A percentile compares a stretch with the other conserved stretches of the same genome.
These are phyloP conservation scores for Harrya chromipes DNA, from an alignment of 768 basidiomycete genomes.

Conservation along the genomic window DNA sequence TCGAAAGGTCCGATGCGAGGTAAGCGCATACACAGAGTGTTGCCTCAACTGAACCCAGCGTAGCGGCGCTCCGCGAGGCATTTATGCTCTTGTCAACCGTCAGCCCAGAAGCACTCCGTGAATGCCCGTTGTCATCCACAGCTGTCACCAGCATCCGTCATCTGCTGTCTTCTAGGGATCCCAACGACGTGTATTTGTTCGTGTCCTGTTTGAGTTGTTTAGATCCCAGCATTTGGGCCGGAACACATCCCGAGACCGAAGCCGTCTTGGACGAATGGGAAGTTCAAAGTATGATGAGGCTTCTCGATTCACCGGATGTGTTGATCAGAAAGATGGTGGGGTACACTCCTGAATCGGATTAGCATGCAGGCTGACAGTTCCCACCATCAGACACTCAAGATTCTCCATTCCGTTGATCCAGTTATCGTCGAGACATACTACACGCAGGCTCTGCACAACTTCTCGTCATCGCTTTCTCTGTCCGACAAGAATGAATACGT, in stretches of 20 bases:
- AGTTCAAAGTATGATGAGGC: slow-evolving; percentile 67
- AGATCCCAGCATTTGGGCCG: slow-evolving; percentile 65
- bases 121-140: slow-evolving; percentile 14
- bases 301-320: slow-evolving; percentile 58
- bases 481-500: slow-evolving; percentile 42
- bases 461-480: slow-evolving; percentile 33
- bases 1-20: slow-evolving; percentile 25
- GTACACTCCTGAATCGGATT: slow-evolving; percentile 5
- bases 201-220: slow-evolving; percentile 59
- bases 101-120: slow-evolving; percentile 16
- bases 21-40: slow-evolving; percentile 9
- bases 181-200: slow-evolving; percentile 65
- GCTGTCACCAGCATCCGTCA: slow-evolving; percentile 50
- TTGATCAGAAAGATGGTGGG: slow-evolving; percentile 57
- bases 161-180: slow-evolving; percentile 53
- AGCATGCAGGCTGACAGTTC: slow-evolving; percentile 2
- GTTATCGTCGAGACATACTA: slow-evolving; percentile 57
- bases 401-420: slow-evolving; percentile 57
- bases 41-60: slow-evolving; percentile 15
- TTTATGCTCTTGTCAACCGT: slow-evolving; percentile 32
- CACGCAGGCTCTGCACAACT: slow-evolving; percentile 38
- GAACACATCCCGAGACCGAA: slow-evolving; percentile 46
- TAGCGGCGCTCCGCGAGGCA: slow-evolving; percentile 33
- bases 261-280: slow-evolving; percentile 67
- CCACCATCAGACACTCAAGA: slow-evolving; percentile 50